Evolutionary conservation across 495 filamentous ascomycete genomes (phyloP), one percentile per base, ranked within the genome.

Genomic region (Annulohypoxylon bovei): DNA sequence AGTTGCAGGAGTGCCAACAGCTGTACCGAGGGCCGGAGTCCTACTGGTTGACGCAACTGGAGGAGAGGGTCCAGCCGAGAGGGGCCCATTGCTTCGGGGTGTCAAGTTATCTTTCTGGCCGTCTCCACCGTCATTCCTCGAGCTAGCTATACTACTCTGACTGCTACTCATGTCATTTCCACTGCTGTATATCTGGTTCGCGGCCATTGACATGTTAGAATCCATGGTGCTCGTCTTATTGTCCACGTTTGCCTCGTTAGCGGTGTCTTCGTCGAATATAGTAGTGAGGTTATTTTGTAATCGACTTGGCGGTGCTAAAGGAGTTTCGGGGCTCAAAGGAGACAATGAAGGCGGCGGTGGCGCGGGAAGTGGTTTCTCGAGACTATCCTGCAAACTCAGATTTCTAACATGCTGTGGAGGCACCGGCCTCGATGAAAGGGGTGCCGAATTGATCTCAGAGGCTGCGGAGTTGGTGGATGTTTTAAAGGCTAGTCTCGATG

Each of bases 151-250:
- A 63, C 84, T 89, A 66, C 83, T 85, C 67, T 90, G 87, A 62
- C 87, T 90, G 68, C 83, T 83, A 67, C 85, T 88, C 71, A 83
- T 75, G 57, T 78, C 76, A 14, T 73, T 49, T 27, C 70, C 71
- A 4, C 68, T 71, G 50, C 75, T 75, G 67, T 85, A 82, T 64
- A 79, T 75, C 71, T 81, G 82, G 22, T 76, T 68, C 73, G 79
- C 74, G 8, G 81, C 83, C 16, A 78, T 78, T n/a, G 88, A 85
- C 20, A 74, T 83, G 30, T 79, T 79, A 22, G 89, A 88, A 67
- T 92, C 90, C 80, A 90, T 88, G 0, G 86, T 88, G 73, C 81
- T 87, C 22, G 84, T 82, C 59, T 85, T 77, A 73, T 75, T 82
- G 14, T 83, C 82, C 75, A 76, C 70, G 47, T 65, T 62, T 44